phyloP scores from a whole-genome alignment of 1,284 basidiomycete genomes.

The Testicularia cyperi region DNA sequence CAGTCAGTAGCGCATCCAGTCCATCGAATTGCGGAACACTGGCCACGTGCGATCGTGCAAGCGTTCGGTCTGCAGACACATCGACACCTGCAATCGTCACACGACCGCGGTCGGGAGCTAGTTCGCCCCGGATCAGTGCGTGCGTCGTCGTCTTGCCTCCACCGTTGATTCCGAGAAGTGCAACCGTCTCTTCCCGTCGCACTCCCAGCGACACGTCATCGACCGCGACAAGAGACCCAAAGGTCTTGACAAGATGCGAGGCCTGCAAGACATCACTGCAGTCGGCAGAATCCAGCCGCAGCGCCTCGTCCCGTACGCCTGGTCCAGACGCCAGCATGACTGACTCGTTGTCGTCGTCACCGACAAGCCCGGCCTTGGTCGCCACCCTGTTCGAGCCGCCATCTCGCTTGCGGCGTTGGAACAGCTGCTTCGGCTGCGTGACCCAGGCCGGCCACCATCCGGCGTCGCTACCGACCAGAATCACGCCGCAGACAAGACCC shows the following conservation, averaged over 20 bases:
- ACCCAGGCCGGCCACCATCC: slow-evolving; percentile 56
- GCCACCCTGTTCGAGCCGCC: too few relatives aligned
- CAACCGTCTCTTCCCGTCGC: slow-evolving; percentile 69
- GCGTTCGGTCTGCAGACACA: slow-evolving; percentile 14
- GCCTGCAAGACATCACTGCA: slow-evolving; percentile 68
- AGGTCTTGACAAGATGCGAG: slow-evolving; percentile 70
- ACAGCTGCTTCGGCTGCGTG: too few relatives aligned
- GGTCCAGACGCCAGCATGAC: slow-evolving; percentile 13
- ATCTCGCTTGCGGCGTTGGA: neutral
- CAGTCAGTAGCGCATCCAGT: slow-evolving; percentile 74
- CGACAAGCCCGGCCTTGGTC: too few relatives aligned
- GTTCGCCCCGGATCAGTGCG: slow-evolving; percentile 26
- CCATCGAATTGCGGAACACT: slow-evolving; percentile 73
- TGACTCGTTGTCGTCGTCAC: slow-evolving; percentile 6
- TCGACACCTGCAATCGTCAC: slow-evolving; percentile 23
- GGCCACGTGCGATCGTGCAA: slow-evolving; percentile 28
- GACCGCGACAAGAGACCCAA: slow-evolving; percentile 67
- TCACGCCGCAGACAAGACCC: slow-evolving; percentile 64
- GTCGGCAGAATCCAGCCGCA: slow-evolving; percentile 63
- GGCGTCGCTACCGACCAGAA: slow-evolving; percentile 70
- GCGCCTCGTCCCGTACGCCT: slow-evolving; percentile 68
- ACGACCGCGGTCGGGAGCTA: slow-evolving; percentile 14
- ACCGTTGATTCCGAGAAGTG: slow-evolving; percentile 76
- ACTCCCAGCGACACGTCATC: slow-evolving; percentile 75
- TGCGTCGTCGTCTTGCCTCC: slow-evolving; percentile 71